A percentile compares a stretch with the other conserved stretches of the same genome.
Conservation (phyloP, 2,329 filamentous ascomycete species). For the Proliferodiscus dingleyae region DNA sequence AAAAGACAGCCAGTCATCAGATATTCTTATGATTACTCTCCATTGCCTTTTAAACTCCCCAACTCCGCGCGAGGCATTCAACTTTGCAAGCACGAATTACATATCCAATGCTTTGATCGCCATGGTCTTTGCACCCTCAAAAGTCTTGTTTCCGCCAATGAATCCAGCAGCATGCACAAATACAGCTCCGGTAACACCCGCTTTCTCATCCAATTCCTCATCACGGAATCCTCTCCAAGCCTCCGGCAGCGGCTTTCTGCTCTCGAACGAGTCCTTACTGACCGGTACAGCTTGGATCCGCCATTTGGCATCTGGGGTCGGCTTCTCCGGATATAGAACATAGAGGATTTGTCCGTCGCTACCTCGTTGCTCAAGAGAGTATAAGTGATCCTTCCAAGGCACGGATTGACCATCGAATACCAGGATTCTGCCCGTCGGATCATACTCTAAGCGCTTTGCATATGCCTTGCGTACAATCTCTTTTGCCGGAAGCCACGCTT, state of each 20-base stretch:
- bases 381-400: slow-evolving; percentile 96
- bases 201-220: slow-evolving; percentile 70
- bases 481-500: slow-evolving; percentile 83
- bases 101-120: slow-evolving; percentile 64
- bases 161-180: slow-evolving; percentile 95
- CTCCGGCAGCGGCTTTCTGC: slow-evolving; percentile 85
- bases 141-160: slow-evolving; percentile 91
- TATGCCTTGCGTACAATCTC: slow-evolving; percentile 74
- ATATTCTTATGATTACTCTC: background rate
- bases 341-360: slow-evolving; percentile 64
- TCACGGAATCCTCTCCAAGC: slow-evolving; percentile 90
- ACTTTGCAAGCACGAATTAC: slow-evolving; percentile 6
- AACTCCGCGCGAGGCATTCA: slow-evolving; percentile 23
- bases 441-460: slow-evolving; percentile 58
- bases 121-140: slow-evolving; percentile 83
- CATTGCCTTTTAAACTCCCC: slow-evolving; percentile 14
- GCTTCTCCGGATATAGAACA: slow-evolving; percentile 85
- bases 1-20: background rate
- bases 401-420: slow-evolving; percentile 73
- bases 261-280: slow-evolving; percentile 80
- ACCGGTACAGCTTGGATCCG: slow-evolving; percentile 88
- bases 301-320: slow-evolving; percentile 75
- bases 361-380: slow-evolving; percentile 68
- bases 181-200: slow-evolving; percentile 68
- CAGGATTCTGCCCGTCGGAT: slow-evolving; percentile 72